These are phyloP conservation scores for Rauvolfia tetraphylla DNA, from an alignment of 257 asterid genomes.

Conservation along the genomic window DNA sequence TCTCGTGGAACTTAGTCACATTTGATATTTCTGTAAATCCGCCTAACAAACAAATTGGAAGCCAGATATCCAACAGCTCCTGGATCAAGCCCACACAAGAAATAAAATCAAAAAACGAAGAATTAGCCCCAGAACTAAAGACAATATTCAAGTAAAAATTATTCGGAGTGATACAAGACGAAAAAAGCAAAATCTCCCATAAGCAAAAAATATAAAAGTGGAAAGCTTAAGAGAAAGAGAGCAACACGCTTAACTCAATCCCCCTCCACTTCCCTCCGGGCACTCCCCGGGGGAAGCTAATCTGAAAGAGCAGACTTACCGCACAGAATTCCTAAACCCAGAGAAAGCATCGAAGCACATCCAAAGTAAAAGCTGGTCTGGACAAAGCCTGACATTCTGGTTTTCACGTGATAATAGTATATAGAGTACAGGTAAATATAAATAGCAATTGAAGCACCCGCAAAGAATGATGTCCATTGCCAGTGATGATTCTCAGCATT, in stretches of 20 bases:
- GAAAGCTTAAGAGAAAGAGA: not conserved
- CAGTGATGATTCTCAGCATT: constrained; percentile 23
- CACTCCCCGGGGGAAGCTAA: too few species aligned
- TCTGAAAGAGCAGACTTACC: constrained; percentile 4
- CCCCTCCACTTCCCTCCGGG: too few species aligned
- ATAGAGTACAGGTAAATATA: constrained; percentile 12
- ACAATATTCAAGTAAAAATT: not conserved
- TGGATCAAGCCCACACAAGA: not conserved
- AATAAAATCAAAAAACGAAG: not conserved
- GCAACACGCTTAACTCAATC: not conserved
- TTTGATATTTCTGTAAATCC: constrained; percentile 51
- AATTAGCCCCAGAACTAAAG: not conserved
- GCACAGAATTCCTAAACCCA: constrained; percentile 18
- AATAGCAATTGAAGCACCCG: constrained; percentile 17
- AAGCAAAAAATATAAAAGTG: not conserved
- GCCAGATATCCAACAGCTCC: constrained; percentile 52
- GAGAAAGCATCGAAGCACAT: constrained; percentile 9
- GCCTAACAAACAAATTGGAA: constrained; percentile 42
- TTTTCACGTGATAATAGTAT: constrained; percentile 16
- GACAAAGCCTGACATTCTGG: constrained; percentile 10
- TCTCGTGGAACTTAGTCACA: constrained; percentile 29
- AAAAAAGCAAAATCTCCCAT: not conserved
- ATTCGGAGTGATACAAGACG: too few species aligned
- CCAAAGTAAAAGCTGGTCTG: constrained; percentile 16
- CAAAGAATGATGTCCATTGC: constrained; percentile 19